Base-by-base conservation (phyloP, 306 rosid species). In the Quercus berberidifolia region DNA sequence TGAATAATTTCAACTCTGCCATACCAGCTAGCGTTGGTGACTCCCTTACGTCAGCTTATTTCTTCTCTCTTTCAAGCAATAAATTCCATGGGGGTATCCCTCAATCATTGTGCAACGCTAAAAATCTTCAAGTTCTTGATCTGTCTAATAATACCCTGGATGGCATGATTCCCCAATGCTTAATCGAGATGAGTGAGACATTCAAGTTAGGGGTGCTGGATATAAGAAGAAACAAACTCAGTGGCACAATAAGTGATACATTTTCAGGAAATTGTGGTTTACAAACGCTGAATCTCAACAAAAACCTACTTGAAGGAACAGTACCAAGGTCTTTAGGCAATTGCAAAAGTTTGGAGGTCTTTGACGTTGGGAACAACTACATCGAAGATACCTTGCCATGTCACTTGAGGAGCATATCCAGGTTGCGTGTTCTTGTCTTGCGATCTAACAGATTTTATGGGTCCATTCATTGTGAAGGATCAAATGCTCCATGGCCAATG, bases 351-450 rank as follows among this genome's bases (percentile, higher is more conserved):
- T 52, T 89, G 12, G 87, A 87, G 57, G 82, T 86, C 25, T 5
- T 89, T 3, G 71, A 89, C 83, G 75, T 85, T 55, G 91, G 90
- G 17, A 75, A 78, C 62, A 89, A 87, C 35, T 30, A 76, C 12
- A 12, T 90, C 0, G 5, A 0, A 0, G 93, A 38, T 15, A 0
- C 0, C 0, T 85, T 56, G 52, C 88, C 89, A 0, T 74, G 76
- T 33, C 1, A 49, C 1, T 64, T 85, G 87, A 82, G 58, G 63
- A 31, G 21, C 1, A 80, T 78, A 23, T 41, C 82, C 46, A 6
- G 52, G 5, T 75, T 87, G 79, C 79, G 80, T 0, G 83, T 87
- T 0, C 83, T 87, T 52, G 57, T 87, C 43, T 59, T 87, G 52
- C 41, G 91, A 3, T 80, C 84, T 6, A 87, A 87, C 69, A 23